Conservation (phyloP, 345 rosid species). For the Firmiana major region DNA sequence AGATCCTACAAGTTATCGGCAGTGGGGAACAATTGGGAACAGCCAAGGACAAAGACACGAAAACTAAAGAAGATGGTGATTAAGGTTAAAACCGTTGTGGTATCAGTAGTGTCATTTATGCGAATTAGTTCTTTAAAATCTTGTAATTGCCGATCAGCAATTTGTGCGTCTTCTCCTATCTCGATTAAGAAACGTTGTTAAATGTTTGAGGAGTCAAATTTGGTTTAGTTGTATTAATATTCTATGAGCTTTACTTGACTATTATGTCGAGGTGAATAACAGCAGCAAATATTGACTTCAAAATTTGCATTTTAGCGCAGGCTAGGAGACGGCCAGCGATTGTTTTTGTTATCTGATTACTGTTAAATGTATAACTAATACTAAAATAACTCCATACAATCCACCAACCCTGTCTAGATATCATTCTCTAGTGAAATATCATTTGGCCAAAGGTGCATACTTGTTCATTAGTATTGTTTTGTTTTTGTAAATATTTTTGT, state of each 20-base stretch:
- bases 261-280: background rate
- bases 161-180: conserved; percentile 17
- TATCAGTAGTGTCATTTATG: conserved; percentile 28
- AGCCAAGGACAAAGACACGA: background rate
- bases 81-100: conserved; percentile 29
- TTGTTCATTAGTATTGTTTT: no score
- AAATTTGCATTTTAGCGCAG: background rate
- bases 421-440: no score
- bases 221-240: background rate
- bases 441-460: no score
- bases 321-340: background rate
- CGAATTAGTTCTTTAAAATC: conserved; percentile 21
- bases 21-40: conserved; percentile 16
- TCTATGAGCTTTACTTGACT: background rate
- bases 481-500: no score
- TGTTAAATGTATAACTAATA: background rate
- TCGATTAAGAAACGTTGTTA: background rate
- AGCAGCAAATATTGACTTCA: background rate
- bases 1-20: conserved; percentile 38
- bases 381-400: background rate
- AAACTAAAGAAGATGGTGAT: conserved; percentile 33
- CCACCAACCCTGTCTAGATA: background rate
- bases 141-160: conserved; percentile 31
- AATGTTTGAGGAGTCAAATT: background rate
- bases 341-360: background rate